Evolutionary conservation across 768 basidiomycete genomes (phyloP).

Genomic region (Xerocomellus dryophilus): DNA sequence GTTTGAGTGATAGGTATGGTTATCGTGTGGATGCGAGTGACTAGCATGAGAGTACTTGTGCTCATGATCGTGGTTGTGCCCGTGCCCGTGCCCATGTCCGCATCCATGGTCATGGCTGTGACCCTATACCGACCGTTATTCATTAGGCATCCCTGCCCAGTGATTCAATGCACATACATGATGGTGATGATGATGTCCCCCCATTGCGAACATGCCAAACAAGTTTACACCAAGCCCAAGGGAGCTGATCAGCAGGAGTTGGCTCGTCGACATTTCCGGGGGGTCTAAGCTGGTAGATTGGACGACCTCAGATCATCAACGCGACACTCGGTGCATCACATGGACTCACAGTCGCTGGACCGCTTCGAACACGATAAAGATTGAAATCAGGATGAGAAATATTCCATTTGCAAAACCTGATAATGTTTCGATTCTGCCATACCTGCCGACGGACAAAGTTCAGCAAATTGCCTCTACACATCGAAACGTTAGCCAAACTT

Average conservation of each 20-base stretch:
- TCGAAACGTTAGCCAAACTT: constrained; percentile 21
- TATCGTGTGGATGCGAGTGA: constrained; percentile 34
- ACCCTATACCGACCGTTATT: constrained; percentile 11
- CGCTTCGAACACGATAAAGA: constrained; percentile 98
- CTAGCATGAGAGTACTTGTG: constrained; percentile 36
- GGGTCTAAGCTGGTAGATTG: constrained; percentile 66
- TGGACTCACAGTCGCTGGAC: constrained; percentile 78
- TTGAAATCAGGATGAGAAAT: constrained; percentile 88
- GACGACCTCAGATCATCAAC: background rate
- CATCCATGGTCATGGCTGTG: constrained; percentile 17
- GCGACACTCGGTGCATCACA: constrained; percentile 21
- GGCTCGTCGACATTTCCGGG: constrained; percentile 96
- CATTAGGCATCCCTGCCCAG: background rate
- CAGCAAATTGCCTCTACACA: background rate
- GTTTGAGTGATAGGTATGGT: constrained; percentile 26
- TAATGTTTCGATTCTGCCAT: constrained; percentile 93
- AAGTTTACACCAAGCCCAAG: constrained; percentile 91
- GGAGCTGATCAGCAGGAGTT: constrained; percentile 84
- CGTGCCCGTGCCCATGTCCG: constrained; percentile 9
- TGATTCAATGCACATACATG: constrained; percentile 50
- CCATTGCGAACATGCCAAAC: constrained; percentile 99
- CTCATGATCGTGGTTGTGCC: constrained; percentile 21
- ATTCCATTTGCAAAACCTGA: constrained; percentile 98
- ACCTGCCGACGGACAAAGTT: constrained; percentile 44
- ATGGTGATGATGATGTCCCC: constrained; percentile 78